phyloP scores from a whole-genome alignment of 2,329 filamentous ascomycete species.

The Epichloe sibirici region DNA sequence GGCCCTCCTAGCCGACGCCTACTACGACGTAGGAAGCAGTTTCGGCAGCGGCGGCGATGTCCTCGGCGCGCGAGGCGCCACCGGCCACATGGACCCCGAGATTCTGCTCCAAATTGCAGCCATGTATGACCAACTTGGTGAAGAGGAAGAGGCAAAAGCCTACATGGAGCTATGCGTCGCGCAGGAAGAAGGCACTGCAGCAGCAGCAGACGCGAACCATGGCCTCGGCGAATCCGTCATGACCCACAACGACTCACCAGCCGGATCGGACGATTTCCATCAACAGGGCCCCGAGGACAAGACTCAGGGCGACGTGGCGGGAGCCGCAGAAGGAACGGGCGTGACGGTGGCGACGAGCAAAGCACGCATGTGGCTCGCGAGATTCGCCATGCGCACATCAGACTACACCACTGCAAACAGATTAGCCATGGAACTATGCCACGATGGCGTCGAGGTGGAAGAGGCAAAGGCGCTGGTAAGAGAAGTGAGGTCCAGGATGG shows the following conservation, averaged over 20 bases:
- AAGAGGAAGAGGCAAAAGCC: conserved; percentile 67
- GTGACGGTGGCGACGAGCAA: conserved; percentile 87
- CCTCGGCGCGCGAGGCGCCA: conserved; percentile 36
- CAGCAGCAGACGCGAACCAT: conserved; percentile 26
- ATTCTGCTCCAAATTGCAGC: conserved; percentile 79
- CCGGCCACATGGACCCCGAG: conserved; percentile 69
- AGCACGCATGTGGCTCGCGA: conserved; percentile 86
- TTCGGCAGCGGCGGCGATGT: conserved; percentile 35
- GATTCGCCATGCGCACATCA: conserved; percentile 61
- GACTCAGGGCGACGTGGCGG: conserved; percentile 8
- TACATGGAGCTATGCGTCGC: conserved; percentile 96
- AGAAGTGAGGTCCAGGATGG: conserved; percentile 69
- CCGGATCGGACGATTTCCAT: conserved; percentile 24
- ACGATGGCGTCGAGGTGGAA: conserved; percentile 92
- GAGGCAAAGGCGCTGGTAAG: conserved; percentile 88
- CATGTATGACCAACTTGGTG: conserved; percentile 72
- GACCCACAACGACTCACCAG: conserved; percentile 42
- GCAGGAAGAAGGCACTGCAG: conserved; percentile 65
- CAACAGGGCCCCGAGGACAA: conserved; percentile 19
- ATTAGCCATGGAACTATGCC: conserved; percentile 80
- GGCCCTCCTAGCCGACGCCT: conserved; percentile 76
- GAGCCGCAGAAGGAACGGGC: conserved; percentile 49
- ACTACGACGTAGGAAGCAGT: conserved; percentile 57
- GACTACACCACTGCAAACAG: conserved; percentile 69
- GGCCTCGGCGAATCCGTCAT: conserved; percentile 37